Base-by-base conservation (phyloP, 1,284 basidiomycete species). In the Prillingera fragicola region DNA sequence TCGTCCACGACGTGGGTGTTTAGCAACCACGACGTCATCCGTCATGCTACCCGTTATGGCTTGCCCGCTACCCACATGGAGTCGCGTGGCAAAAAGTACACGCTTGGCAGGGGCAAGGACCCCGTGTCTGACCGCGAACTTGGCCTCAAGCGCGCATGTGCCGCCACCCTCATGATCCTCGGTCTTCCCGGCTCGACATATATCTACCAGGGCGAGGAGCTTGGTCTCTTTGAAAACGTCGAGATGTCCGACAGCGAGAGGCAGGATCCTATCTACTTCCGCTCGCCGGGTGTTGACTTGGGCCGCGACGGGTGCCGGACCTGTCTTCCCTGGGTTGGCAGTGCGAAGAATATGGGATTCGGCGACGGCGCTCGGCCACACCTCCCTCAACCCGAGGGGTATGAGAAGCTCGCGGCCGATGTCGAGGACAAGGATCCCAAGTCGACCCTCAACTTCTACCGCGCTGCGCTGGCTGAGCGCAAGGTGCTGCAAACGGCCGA, bases 191-290 rank as follows among this genome's bases (percentile, higher is more conserved):
- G 65, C 10, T 63, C 60, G 3, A 57, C 65, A 1, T 67, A 67
- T 48, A 46, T 67, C 32, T 67, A 67, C 51, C 65, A 67, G 59
- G 65, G 65, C 22, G 65, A 68, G 50, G 65, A 68, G 48, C 57
- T 68, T 31, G 65, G 65, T 15, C 48, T 68, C 12, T 59, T 53
- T 19, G 65, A 68, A 50, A 61, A 62, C 36, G 45, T 47, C 39
- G 59, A 62, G 13, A 62, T 68, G 27, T 46, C 58, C 24, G 49
- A 50, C 33, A 41, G 45, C 19, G 33, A 60, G 38, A 45, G 61
- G 35, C 63, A 68, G 56, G 65, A 68, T 47, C 65, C 65, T 5
- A 60, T 50, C 19, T 68, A 62, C 53, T 53, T 60, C 57, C 57
- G 60, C 24, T 56, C 50, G 19, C 50, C 59, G 3, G 63, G 62